Evolutionary conservation across 192 early-diverging fungal genomes (phyloP), one percentile per base, ranked within the genome.

Genomic region (Linnemannia elongata): DNA sequence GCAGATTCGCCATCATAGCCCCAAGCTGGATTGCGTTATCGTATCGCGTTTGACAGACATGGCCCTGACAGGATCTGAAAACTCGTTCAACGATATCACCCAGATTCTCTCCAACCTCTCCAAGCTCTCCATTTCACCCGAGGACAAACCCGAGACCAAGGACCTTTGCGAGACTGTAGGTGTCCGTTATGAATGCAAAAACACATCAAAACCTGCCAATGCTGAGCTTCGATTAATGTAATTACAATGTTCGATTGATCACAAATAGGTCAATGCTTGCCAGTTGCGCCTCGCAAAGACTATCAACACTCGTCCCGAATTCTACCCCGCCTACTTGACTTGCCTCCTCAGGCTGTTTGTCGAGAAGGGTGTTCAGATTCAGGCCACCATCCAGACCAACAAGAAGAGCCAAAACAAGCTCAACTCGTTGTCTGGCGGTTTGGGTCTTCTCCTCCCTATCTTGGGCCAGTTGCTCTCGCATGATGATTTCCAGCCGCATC

Each of bases 31-130:
- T 24, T 88, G 89, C 27, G 89, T 92, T 2, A 89, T 93, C 30
- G 88, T 94, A 17, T 87, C 91, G 76, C 87, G 92, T 57, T 88
- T 94, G 10, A 93, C 93, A 3, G 89, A 91, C 17, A 89, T 95
- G 69, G 96, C 96, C 20, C 77, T 94, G 35, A 88, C 91, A 22
- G 91, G 92, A 22, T 89, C 92, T 0, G 82, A 78, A 33, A 76
- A 80, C 13, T 91, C 92, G 1, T 95, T 95, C 86, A 78, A 72
- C 38, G 94, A 96, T 36, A 92, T 95, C 10, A 91, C 94, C 4
- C 77, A 87, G 22, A 81, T 92, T 20, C 90, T 92, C 69, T 78
- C 90, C 3, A 91, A 78, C 39, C 77, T 92, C 27, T 90, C 85
- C 57, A 90, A 88, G 30, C 86, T 90, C 76, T 82, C 89, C 27